Base-by-base conservation (phyloP, 441 rosid species). In the Raphanus hybrid region DNA sequence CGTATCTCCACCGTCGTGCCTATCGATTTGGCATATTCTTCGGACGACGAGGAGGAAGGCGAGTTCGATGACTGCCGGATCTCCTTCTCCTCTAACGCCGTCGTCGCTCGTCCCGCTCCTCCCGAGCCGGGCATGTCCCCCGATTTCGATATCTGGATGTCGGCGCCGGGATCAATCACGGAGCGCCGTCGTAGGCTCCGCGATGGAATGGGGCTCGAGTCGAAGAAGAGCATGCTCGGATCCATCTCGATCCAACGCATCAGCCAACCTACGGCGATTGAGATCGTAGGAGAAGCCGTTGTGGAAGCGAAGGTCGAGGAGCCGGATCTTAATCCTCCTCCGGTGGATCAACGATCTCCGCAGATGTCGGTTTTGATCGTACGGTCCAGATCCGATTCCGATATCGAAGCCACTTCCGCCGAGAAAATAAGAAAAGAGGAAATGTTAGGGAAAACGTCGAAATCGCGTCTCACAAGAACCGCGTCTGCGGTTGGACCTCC, bases 111-210 rank as follows among this genome's bases (percentile, higher is more conserved):
- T 72, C 81, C 39, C 15, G 82, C 58, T 66, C 84, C 78, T 66
- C 84, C 78, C 0, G 64, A 75, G 63, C 76, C 85, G 16, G 72
- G 79, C 9, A 82, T 80, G 70, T 75, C 85, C 7, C 88, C 85
- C 8, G 87, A 92, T 11, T 94, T 91, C 62, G 85, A 91, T 52
- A 69, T 92, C 10, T 94, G 99, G 98, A 90, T 87, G 97, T 65
- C 94, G 11, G 88, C 91, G 8, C 99, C 98, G 3, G 92, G 94
- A 4, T 89, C 99, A 8, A 86, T 95, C 1, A 85, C 68, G 1
- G 94, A 94, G 71, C 86, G 98, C 6, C 87, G 98, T 3, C 86
- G 89, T 27, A 86, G 91, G 4, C 87, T 94, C 11, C 82, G 89
- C 4, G 87, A 86, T 10, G 97, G 94, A 3, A 92, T 90, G 97